phyloP scores from a whole-genome alignment of 2,329 filamentous ascomycete species.

The Trichoderma citrinoviride region DNA sequence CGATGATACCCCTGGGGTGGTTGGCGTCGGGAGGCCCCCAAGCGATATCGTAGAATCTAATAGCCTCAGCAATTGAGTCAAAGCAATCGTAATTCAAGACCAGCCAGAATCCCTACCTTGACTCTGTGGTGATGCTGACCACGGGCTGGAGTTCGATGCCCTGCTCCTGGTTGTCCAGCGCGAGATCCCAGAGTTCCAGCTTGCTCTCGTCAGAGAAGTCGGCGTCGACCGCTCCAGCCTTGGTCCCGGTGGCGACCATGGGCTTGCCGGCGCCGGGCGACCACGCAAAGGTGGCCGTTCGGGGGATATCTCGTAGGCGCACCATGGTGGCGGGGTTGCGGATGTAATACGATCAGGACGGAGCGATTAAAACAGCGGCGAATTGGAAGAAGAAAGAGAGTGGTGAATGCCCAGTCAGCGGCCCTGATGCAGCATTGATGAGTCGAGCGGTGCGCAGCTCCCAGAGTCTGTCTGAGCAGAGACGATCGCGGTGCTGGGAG shows the following conservation, averaged over 20 bases:
- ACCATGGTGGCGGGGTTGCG: constrained; percentile 65
- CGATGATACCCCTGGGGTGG: constrained; percentile 82
- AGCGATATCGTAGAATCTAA: constrained; percentile 92
- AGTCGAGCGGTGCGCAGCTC: constrained; percentile 18
- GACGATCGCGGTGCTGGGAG: constrained; percentile 23
- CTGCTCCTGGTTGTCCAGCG: constrained; percentile 71
- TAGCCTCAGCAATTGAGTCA: constrained; percentile 18
- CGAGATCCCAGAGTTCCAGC: constrained; percentile 93
- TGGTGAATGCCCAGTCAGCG: constrained; percentile 11
- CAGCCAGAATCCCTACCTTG: constrained; percentile 59
- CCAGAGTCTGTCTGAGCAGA: constrained; percentile 10
- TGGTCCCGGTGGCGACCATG: constrained; percentile 87
- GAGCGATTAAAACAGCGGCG: constrained; percentile 11
- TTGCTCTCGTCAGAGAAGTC: constrained; percentile 98
- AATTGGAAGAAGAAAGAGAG: constrained; percentile 12
- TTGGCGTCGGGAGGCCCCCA: constrained; percentile 83
- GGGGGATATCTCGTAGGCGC: constrained; percentile 90
- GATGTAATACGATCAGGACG: constrained; percentile 26
- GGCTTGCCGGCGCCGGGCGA: constrained; percentile 77
- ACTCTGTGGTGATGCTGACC: constrained; percentile 80
- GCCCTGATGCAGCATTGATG: constrained; percentile 20
- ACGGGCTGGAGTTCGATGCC: constrained; percentile 82
- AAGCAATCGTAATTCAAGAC: not conserved
- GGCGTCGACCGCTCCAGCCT: constrained; percentile 90
- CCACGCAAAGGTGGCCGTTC: constrained; percentile 97